Percentiles rank a stretch among this genome's conserved stretches.
Evolutionary conservation across 1,139 yeast species (phyloP).

Genomic region (Nakaseomyces bracarensis): DNA sequence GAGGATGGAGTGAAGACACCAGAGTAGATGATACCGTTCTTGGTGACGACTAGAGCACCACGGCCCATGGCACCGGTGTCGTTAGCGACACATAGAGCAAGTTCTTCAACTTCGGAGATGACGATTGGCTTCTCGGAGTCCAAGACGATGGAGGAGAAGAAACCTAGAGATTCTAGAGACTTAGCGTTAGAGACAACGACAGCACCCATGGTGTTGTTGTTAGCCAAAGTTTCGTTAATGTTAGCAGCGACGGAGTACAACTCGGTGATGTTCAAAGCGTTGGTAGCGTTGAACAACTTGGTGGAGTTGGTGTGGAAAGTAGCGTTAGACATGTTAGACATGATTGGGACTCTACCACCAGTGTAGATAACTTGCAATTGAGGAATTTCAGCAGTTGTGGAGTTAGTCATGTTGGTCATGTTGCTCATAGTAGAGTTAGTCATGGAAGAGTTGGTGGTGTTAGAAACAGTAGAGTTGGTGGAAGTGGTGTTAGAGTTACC

Average conservation of each 20-base stretch:
- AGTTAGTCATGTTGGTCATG: slow-evolving; percentile 9
- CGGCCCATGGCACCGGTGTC: slow-evolving; percentile 19
- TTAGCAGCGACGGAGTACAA: slow-evolving; percentile 21
- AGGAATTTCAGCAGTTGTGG: slow-evolving; percentile 8
- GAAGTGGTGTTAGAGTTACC: slow-evolving; percentile 1
- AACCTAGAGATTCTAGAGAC: slow-evolving; percentile 26
- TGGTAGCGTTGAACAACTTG: slow-evolving; percentile 20
- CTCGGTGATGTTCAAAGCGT: slow-evolving; percentile 22
- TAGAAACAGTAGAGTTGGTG: slow-evolving; percentile 7
- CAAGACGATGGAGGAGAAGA: slow-evolving; percentile 25
- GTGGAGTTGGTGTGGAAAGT: slow-evolving; percentile 14
- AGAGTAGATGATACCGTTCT: slow-evolving; percentile 23
- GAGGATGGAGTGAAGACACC: slow-evolving; percentile 24
- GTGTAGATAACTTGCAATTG: slow-evolving; percentile 22
- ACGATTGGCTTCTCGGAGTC: slow-evolving; percentile 25
- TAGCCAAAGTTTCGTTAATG: slow-evolving; percentile 18
- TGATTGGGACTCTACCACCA: slow-evolving; percentile 22
- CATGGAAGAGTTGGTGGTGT: slow-evolving; percentile 6
- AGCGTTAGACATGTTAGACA: slow-evolving; percentile 14
- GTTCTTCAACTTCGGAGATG: slow-evolving; percentile 19
- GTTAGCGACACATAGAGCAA: slow-evolving; percentile 24
- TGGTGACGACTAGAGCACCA: slow-evolving; percentile 24
- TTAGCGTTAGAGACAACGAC: slow-evolving; percentile 22
- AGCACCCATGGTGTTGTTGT: slow-evolving; percentile 19
- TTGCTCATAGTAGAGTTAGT: slow-evolving; percentile 10